Percentiles rank a stretch among this genome's conserved stretches.
phyloP scores from a whole-genome alignment of 2,329 filamentous ascomycete genomes.

The Torrubiella hemipterigena region DNA sequence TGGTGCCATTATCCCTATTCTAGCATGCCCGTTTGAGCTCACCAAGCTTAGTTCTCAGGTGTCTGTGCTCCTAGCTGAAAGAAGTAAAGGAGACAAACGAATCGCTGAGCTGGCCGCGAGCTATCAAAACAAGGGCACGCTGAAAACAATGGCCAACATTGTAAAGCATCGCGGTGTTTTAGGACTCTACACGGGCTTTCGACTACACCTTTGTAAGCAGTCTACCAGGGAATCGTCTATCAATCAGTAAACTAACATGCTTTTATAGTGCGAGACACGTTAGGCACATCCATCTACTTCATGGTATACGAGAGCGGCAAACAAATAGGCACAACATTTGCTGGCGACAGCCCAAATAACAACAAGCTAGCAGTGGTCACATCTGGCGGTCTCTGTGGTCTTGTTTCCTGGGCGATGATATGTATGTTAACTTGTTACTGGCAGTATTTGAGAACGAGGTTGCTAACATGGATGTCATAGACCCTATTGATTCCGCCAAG shows the following conservation, averaged over 20 bases:
- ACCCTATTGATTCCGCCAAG: constrained; percentile 71
- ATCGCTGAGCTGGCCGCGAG: constrained; percentile 51
- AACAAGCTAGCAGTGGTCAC: constrained; percentile 68
- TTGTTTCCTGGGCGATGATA: constrained; percentile 71
- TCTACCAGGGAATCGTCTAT: background rate
- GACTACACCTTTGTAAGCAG: constrained; percentile 62
- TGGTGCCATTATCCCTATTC: constrained; percentile 65
- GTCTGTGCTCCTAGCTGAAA: constrained; percentile 58
- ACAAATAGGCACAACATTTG: constrained; percentile 65
- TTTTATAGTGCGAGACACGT: constrained; percentile 61
- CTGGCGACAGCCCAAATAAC: constrained; percentile 61
- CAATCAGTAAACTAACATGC: constrained; percentile 8
- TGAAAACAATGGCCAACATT: constrained; percentile 66
- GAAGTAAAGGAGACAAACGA: constrained; percentile 23
- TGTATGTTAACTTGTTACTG: constrained; percentile 34
- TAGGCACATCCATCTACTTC: constrained; percentile 78
- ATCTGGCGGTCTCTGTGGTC: constrained; percentile 69
- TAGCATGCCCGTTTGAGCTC: constrained; percentile 80
- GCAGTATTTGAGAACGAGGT: background rate
- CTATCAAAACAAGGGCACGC: constrained; percentile 67
- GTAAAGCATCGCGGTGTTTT: constrained; percentile 59
- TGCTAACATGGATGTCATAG: constrained; percentile 19
- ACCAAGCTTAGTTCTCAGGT: constrained; percentile 85
- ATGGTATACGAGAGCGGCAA: constrained; percentile 83
- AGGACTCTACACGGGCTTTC: constrained; percentile 72